Percentiles rank a stretch among this genome's conserved stretches.
These are phyloP conservation scores for Kluyveromyces sp. DNA, from an alignment of 1,139 yeast species.

Conservation along the genomic window DNA sequence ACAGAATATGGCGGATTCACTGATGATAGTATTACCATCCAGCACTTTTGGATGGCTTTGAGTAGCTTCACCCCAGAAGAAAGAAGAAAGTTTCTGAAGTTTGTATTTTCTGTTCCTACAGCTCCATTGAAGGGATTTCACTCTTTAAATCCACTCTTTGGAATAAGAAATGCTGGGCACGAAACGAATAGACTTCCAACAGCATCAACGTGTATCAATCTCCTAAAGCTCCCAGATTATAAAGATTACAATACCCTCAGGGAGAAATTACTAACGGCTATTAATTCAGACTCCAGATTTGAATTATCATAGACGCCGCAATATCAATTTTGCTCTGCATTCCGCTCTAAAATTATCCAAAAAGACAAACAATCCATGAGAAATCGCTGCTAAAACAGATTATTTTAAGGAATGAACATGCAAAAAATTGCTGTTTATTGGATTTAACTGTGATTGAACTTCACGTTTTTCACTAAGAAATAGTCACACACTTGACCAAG, in stretches of 20 bases:
- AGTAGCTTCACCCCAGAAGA: conserved; percentile 58
- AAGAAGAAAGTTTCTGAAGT: conserved; percentile 58
- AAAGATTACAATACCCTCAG: conserved; percentile 48
- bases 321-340: too few species aligned
- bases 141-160: conserved; percentile 68
- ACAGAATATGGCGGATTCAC: conserved; percentile 63
- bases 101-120: conserved; percentile 85
- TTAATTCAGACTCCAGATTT: conserved; percentile 76
- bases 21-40: conserved; percentile 49
- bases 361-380: too few species aligned
- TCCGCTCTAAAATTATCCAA: too few species aligned
- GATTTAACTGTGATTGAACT: too few species aligned
- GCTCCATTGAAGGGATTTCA: conserved; percentile 88
- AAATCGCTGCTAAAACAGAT: too few species aligned
- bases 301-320: conserved; percentile 47
- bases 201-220: conserved; percentile 86
- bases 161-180: conserved; percentile 63
- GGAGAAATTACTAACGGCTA: conserved; percentile 65
- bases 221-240: conserved; percentile 81
- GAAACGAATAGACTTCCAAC: conserved; percentile 65
- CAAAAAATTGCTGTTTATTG: too few species aligned
- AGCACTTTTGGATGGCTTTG: conserved; percentile 68
- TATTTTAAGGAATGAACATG: too few species aligned
- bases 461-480: too few species aligned
- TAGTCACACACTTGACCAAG: too few species aligned